These are phyloP conservation scores for Mortierella sp. DNA, from an alignment of 371 early-diverging fungal species.

Conservation along the genomic window DNA sequence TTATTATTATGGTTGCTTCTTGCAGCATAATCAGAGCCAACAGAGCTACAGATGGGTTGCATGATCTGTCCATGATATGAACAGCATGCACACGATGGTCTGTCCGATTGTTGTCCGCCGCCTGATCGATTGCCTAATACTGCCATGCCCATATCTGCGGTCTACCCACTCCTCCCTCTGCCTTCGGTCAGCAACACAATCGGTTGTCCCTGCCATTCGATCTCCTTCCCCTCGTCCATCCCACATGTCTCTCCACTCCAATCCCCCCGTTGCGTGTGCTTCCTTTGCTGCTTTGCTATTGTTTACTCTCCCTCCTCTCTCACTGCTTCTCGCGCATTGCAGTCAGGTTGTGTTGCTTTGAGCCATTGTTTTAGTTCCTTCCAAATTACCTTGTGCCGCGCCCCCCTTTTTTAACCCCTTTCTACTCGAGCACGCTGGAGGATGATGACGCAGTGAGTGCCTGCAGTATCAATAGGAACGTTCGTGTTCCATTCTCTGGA, in stretches of 20 bases:
- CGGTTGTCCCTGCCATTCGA: conserved; percentile 13
- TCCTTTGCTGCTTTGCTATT: background rate
- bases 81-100: background rate
- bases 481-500: too few relatives aligned
- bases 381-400: too few relatives aligned
- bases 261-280: conserved; percentile 6
- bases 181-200: conserved; percentile 5
- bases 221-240: too few relatives aligned
- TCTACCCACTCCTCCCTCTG: background rate
- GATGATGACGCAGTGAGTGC: too few relatives aligned
- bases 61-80: conserved; percentile 13
- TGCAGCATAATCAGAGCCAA: too few relatives aligned
- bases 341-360: background rate
- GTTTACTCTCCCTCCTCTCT: conserved; percentile 3
- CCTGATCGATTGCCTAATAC: background rate
- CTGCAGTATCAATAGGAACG: too few relatives aligned
- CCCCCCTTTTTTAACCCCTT: conserved; percentile 11
- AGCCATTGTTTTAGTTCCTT: background rate
- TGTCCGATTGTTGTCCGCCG: background rate
- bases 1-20: too few relatives aligned
- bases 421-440: background rate
- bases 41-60: background rate
- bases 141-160: background rate
- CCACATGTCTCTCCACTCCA: conserved; percentile 10
- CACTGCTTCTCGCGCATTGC: background rate